Evolutionary conservation across 164 flowering plant species (phyloP), one percentile per base, ranked within the genome.

Genomic region (Chimonanthus salicifolius): DNA sequence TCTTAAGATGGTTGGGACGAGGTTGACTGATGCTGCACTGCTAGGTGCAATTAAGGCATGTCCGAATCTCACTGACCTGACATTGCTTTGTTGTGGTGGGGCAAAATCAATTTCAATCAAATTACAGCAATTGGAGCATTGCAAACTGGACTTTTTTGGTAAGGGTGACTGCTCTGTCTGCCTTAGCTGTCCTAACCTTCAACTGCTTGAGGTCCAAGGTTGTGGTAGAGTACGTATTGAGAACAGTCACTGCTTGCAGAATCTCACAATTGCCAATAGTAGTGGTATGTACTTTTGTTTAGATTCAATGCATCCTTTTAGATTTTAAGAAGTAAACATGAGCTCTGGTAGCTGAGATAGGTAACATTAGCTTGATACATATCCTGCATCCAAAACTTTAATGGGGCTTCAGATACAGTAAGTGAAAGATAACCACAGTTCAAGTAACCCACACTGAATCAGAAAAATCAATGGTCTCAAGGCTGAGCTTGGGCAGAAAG

Each of bases 1-100:
- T 81, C 93, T 94, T 68, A 89, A 92, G 77, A 92, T 94, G 51
- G 89, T 90, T 44, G 97, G 96, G 45, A 93, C 91, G 1, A 84
- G 82, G 74, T 71, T 88, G 80, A 88, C 83, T 49, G 96, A 92
- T 20, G 69, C 54, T 18, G 86, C 90, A 18, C 69, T 94, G 76
- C 68, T 79, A 4, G 75, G 79, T 68, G 88, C 86, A 2, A 84
- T 94, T 47, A 68, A 68, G 20, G 87, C 90, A 3, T 90, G 96
- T 67, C 97, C 98, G 16, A 87, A 87, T 78, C 70, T 94, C 79
- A 87, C 76, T 9, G 81, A 79, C 54, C 70, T 94, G 80, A 68
- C 83, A 47, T 80, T 94, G 62, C 93, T 90, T 74, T 91, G 88
- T 21, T 94, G 98, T 65, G 93, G 89, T 72, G 98, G 98, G 4